Evolutionary conservation across 2,329 filamentous ascomycete species (phyloP).

Genomic region (Cladosporium austrohemisphaericum): DNA sequence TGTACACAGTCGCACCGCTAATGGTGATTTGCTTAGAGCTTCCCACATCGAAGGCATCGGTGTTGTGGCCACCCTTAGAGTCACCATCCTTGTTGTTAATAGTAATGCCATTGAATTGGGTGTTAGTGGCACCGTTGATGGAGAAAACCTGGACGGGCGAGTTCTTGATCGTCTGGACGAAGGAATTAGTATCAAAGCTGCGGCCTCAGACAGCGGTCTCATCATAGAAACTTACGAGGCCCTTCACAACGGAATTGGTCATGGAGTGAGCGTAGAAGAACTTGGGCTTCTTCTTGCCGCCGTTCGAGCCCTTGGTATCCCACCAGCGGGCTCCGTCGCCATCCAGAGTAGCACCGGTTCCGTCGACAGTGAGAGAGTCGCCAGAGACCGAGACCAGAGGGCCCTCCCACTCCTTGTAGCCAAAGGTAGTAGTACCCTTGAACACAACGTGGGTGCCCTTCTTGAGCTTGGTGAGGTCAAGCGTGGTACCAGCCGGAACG

Average conservation of each 20-base stretch:
- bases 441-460: slow-evolving; percentile 53
- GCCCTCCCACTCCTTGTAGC: slow-evolving; percentile 62
- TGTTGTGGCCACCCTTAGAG: slow-evolving; percentile 26
- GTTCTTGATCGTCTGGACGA: slow-evolving; percentile 44
- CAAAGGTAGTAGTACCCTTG: slow-evolving; percentile 62
- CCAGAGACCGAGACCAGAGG: slow-evolving; percentile 62
- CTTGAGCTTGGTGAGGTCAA: slow-evolving; percentile 36
- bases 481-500: slow-evolving; percentile 36
- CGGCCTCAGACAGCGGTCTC: neutral
- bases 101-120: slow-evolving; percentile 49
- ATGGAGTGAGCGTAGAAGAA: slow-evolving; percentile 57
- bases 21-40: slow-evolving; percentile 24
- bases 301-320: slow-evolving; percentile 58
- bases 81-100: slow-evolving; percentile 58
- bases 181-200: slow-evolving; percentile 47
- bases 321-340: slow-evolving; percentile 57
- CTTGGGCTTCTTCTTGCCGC: slow-evolving; percentile 62
- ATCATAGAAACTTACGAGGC: neutral
- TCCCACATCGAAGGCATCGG: slow-evolving; percentile 31
- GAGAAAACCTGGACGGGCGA: slow-evolving; percentile 54
- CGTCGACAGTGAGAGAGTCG: slow-evolving; percentile 51
- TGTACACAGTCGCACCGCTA: slow-evolving; percentile 25
- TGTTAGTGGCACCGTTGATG: slow-evolving; percentile 41
- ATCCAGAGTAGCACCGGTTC: slow-evolving; percentile 56
- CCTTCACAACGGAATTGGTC: slow-evolving; percentile 4